Base-by-base conservation (phyloP, 805 yeast genomes). In the Cyberlindnera euphorbiae region DNA sequence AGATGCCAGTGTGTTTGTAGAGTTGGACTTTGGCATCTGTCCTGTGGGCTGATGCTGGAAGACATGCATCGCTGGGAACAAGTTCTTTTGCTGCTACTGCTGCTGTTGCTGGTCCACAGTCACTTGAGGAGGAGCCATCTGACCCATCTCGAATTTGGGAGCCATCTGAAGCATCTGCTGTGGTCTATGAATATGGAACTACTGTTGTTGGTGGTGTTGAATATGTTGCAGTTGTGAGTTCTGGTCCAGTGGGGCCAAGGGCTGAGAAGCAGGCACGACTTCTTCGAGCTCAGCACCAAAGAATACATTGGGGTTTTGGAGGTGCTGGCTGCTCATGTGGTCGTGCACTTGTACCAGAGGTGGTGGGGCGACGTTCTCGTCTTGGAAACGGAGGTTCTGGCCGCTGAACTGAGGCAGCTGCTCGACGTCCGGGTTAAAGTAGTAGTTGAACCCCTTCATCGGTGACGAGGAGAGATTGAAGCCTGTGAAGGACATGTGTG, bases 1-100 rank as follows among this genome's bases (percentile, higher is more conserved):
- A 1, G 67, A 60, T 4, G 62, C 58, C 6, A 62, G 38, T 7
- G 44, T 36, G 21, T 44, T 36, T 2, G 31, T 32, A 10, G 67
- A 60, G 13, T 47, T 47, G 3, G 68, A 62, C 36, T 58, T 60
- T 11, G 41, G 41, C 7, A 52, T 19, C 26, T 12, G 27, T 23
- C 14, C 11, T 6, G 12, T 14, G 28, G 33, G 5, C 18, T 33
- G 13, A 28, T 36, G 39, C 22, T 32, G 41, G 39, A 44, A 44
- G 30, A 41, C 37, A 27, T 41, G 45, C 48, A 44, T 44, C 1
- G 48, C 42, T 5, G 48, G 48, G 28, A 30, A 41, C 26, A 44
- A 22, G 26, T 41, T 41, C 36, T 32, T 35, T 31, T 44, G 48
- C 23, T 35, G 33, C 9, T 30, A 27, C 17, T 8, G 36, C 23